Percentiles rank a stretch among this genome's conserved stretches.
Evolutionary conservation across 345 rosid species (phyloP).

Genomic region (Brassica nigra): DNA sequence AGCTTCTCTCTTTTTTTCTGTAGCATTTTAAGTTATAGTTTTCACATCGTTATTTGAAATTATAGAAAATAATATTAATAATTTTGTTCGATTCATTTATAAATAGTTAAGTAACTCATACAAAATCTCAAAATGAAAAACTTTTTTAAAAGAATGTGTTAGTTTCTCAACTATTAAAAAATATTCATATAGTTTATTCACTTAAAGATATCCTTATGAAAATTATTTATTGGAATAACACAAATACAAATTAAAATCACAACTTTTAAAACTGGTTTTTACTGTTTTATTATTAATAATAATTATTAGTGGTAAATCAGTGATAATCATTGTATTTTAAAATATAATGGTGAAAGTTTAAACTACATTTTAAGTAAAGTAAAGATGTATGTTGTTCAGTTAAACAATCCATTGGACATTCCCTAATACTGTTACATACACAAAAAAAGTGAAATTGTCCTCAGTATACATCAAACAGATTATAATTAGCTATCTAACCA

Average conservation of each 20-base stretch:
- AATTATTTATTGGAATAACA: neutral
- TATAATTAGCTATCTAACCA: no score
- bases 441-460: no score
- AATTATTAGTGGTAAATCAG: neutral
- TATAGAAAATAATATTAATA: no score
- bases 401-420: neutral
- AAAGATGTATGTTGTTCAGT: neutral
- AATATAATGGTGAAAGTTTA: neutral
- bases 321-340: neutral
- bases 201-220: neutral
- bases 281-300: no score
- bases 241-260: no score
- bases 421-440: neutral
- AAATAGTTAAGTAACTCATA: no score
- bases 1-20: neutral
- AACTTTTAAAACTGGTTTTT: no score
- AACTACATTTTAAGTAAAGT: neutral
- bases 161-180: neutral
- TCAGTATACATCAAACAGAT: no score
- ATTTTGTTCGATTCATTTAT: neutral
- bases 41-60: neutral
- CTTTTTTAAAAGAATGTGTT: neutral
- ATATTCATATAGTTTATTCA: neutral
- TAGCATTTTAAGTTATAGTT: neutral
- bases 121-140: neutral